Base-by-base conservation (phyloP, 2,329 filamentous ascomycete species). In the Fusarium sp. region DNA sequence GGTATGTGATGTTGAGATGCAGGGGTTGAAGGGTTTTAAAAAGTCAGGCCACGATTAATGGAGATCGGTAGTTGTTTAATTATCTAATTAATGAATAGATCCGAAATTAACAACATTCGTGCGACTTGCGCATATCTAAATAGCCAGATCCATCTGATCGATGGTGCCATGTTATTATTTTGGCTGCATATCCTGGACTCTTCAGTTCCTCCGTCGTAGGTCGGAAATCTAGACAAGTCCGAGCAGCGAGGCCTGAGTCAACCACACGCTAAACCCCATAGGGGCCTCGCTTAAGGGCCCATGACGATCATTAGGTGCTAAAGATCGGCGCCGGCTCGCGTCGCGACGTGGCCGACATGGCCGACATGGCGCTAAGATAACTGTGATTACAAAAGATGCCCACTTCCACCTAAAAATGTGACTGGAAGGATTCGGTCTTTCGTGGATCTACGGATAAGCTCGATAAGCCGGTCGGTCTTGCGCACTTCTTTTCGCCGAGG, bases 91-190 rank as follows among this genome's bases (percentile, higher is more conserved):
- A 39, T 31, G 38, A 53, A 47, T 33, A n/a, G 3, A 46, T 44
- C 41, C 54, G 46, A 68, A 44, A 45, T 52, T 53, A 31, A 13
- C 22, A 47, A 20, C 11, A 49, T 49, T 41, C 36, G 25, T 47
- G 42, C 33, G 58, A 45, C 52, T 12, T 17, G 0, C 18, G 31
- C n/a, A 25, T 58, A 66, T 59, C 56, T 66, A 66, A 66, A 60
- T 59, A 53, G 49, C 35, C 25, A 45, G 44, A 35, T n/a, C 54
- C 46, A 47, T 62, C 41, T 17, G 22, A n/a, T 29, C 1, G 13
- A 27, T 67, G 45, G 64, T 27, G 25, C 36, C 25, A 38, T 46
- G 35, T 25, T 44, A 53, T 33, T 22, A 20, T 39, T 14, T 20
- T 22, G 58, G 38, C 39, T 27, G 35, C 31, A 15, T n/a, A n/a